Percentiles rank a stretch among this genome's conserved stretches.
These are phyloP conservation scores for Phalaenopsis aphrodite DNA, from an alignment of 106 monocot genomes.

Conservation along the genomic window DNA sequence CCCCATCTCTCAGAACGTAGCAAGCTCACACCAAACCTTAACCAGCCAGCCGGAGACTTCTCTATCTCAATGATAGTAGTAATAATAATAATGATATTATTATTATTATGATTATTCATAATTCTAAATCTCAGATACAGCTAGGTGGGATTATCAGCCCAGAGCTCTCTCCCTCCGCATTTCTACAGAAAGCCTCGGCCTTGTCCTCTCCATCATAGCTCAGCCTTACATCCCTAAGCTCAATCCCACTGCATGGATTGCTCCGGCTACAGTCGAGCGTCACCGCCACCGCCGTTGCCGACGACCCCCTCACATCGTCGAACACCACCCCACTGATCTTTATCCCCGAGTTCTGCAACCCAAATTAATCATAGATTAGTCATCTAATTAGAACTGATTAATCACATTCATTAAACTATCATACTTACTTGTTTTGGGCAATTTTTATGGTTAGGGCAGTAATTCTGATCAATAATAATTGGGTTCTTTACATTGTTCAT, in stretches of 20 bases:
- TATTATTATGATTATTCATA: too few species aligned
- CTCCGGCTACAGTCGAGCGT: constrained; percentile 16
- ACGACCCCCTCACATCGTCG: constrained; percentile 10
- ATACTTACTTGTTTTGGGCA: constrained; percentile 22
- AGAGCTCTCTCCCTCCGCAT: constrained; percentile 9
- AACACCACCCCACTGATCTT: constrained; percentile 11
- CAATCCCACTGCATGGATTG: constrained; percentile 12
- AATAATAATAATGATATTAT: too few species aligned
- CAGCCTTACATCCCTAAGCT: constrained; percentile 2
- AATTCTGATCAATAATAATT: constrained; percentile 23
- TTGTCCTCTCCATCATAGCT: background rate
- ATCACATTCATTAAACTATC: background rate
- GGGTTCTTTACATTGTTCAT: constrained; percentile 24
- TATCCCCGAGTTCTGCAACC: constrained; percentile 7
- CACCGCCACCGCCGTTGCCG: constrained; percentile 3
- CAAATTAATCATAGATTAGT: background rate
- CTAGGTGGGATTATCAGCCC: constrained; percentile 16
- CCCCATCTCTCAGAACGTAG: too few species aligned
- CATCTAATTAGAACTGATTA: background rate
- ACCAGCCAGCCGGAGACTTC: too few species aligned
- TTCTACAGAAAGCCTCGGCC: constrained; percentile 18
- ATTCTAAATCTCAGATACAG: constrained; percentile 6
- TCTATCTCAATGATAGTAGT: too few species aligned
- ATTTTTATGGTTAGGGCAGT: constrained; percentile 7
- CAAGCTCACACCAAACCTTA: too few species aligned